A percentile compares a stretch with the other conserved stretches of the same genome.
These are phyloP conservation scores for Cercospora zeae-maydis DNA, from an alignment of 2,329 filamentous ascomycete species.

Conservation along the genomic window DNA sequence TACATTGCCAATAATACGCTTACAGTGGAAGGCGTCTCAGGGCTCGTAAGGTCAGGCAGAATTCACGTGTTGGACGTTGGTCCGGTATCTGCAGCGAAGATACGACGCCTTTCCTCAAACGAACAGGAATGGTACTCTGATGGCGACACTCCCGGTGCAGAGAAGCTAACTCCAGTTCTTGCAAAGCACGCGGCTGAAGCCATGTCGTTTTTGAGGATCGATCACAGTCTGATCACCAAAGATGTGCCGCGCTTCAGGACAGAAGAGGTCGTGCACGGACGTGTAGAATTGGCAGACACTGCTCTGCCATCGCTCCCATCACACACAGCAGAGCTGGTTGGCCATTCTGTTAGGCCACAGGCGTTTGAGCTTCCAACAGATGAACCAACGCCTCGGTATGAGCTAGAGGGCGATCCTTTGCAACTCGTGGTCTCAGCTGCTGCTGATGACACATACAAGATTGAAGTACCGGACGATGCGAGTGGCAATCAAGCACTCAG, in stretches of 20 bases:
- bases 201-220: constrained; percentile 53
- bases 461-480: not conserved
- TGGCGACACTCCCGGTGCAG: constrained; percentile 46
- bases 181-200: constrained; percentile 46
- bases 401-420: constrained; percentile 39
- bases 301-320: constrained; percentile 23
- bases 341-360: constrained; percentile 24
- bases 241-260: constrained; percentile 33
- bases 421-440: constrained; percentile 35
- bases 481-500: constrained; percentile 28
- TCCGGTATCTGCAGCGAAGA: constrained; percentile 37
- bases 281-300: constrained; percentile 31
- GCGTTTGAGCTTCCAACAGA: constrained; percentile 28
- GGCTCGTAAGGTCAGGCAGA: constrained; percentile 49
- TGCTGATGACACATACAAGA: constrained; percentile 32
- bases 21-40: constrained; percentile 54
- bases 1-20: constrained; percentile 56
- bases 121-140: constrained; percentile 20
- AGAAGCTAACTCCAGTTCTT: constrained; percentile 54
- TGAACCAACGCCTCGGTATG: constrained; percentile 33
- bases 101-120: constrained; percentile 29
- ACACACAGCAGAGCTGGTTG: constrained; percentile 32
- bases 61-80: constrained; percentile 57
- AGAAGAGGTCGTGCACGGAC: constrained; percentile 26
- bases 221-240: constrained; percentile 54